Base-by-base conservation (phyloP, 768 basidiomycete genomes). In the Termitomyces eurrhizus region DNA sequence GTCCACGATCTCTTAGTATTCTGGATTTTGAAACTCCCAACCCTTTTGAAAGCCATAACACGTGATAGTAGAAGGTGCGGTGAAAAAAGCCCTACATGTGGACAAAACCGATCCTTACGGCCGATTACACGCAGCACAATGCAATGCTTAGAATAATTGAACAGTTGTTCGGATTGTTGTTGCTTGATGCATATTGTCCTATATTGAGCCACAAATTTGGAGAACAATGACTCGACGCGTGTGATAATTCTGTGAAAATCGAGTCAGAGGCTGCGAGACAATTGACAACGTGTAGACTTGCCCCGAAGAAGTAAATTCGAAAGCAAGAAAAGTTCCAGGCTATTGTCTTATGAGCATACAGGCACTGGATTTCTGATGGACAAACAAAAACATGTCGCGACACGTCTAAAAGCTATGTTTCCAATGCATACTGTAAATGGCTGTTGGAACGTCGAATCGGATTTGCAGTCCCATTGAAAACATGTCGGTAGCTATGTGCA, bases 241-340 rank as follows among this genome's bases (percentile, higher is more conserved):
- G 64, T 60, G 66, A 65, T 54, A 58, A 50, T 51, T 41, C 51
- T 44, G 12, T 7, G 16, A 29, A 60, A 65, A 42, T 58, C 48
- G 65, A 66, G 65, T 66, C 65, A 66, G 59, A 56, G 39, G 45
- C 45, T 56, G 46, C n/a, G 57, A n/a, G 13, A 29, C 14, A 8
- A 7, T 44, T 60, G 8, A 49, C 2, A 60, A 14, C 35, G n/a
- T 52, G 50, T 58, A 21, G 16, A 61, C 56, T 62, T 62, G 59
- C 58, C 58, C 62, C 18, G 52, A 57, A 59, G 14, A 48, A 49
- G 60, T 37, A 57, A 59, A 59, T 39, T 16, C 24, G 41, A 59
- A 56, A 32, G 24, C 39, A 51, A n/a, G 35, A 46, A 59, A 64
- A 53, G 54, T 60, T 60, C 57, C 57, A 60, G 36, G 36, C 26